Percentiles rank a stretch among this genome's conserved stretches.
These are phyloP conservation scores for Septoria petroselini DNA, from an alignment of 2,329 filamentous ascomycete species.

Conservation along the genomic window DNA sequence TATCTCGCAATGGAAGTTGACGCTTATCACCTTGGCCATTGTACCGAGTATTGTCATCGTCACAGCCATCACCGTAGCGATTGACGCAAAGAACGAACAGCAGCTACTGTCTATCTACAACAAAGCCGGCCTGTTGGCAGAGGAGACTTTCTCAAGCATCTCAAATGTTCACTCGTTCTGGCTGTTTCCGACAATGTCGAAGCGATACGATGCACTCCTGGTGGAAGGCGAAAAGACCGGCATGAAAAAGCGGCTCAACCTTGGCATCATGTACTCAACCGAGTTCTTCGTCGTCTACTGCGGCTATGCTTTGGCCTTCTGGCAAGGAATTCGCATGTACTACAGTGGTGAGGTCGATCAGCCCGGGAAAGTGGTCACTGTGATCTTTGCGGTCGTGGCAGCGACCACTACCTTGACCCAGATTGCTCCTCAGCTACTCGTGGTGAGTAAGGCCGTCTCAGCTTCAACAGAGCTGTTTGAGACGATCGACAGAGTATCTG, in stretches of 20 bases:
- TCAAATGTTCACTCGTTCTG: slow-evolving; percentile 51
- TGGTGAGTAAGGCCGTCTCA: slow-evolving; percentile 43
- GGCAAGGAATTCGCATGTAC: slow-evolving; percentile 43
- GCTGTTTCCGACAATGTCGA: slow-evolving; percentile 42
- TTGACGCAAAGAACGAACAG: slow-evolving; percentile 39
- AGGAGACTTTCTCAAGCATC: slow-evolving; percentile 48
- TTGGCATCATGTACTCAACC: slow-evolving; percentile 42
- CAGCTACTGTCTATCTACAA: slow-evolving; percentile 39
- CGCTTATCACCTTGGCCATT: slow-evolving; percentile 47
- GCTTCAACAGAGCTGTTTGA: slow-evolving; percentile 43
- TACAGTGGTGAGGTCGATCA: slow-evolving; percentile 33
- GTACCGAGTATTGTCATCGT: slow-evolving; percentile 44
- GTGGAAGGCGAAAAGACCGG: slow-evolving; percentile 44
- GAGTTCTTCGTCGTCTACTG: slow-evolving; percentile 44
- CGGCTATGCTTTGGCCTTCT: slow-evolving; percentile 43
- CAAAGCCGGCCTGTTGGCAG: slow-evolving; percentile 46
- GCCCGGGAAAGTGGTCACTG: slow-evolving; percentile 37
- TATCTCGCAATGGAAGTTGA: slow-evolving; percentile 43
- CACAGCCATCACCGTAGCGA: slow-evolving; percentile 33
- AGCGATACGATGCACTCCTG: slow-evolving; percentile 45
- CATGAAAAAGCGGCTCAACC: slow-evolving; percentile 44
- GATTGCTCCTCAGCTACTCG: slow-evolving; percentile 41
- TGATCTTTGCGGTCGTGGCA: slow-evolving; percentile 16
- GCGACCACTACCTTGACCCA: slow-evolving; percentile 39
- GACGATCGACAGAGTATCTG: slow-evolving; percentile 42